Base-by-base conservation (phyloP, 345 rosid genomes). In the Hibiscus syriacus region DNA sequence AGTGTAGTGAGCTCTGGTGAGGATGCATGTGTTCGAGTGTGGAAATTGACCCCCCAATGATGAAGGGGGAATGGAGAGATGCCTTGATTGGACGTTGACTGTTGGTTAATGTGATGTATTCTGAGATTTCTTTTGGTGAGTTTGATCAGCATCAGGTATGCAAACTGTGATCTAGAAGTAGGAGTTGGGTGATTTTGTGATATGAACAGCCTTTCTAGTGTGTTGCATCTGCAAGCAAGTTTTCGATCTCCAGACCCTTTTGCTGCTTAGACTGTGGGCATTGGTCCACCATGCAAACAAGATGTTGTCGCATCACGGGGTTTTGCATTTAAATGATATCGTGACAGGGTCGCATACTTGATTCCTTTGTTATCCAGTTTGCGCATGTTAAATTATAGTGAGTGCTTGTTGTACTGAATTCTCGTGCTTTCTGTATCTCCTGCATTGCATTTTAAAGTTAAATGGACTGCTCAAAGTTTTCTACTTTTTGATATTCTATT, bases 11-110 rank as follows among this genome's bases (percentile, higher is more conserved):
- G 89, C 60, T 89, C 92, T 7, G 90, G 92, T 5, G 96, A 85
- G 78, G 92, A 89, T 76, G 92, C 90, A 20, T 82, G 85, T 55
- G 71, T 89, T 73, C 86, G 92, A 56, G 78, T 80, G 52, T 87
- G 96, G 96, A 80, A 41, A 25, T 55, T 68, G 62, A 34, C 13
- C 30, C 70, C 48, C n/a, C 69, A 66, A 66, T 66, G 11, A 64
- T 26, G n/a, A 20, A 64, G n/a, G n/a, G 16, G 26, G 41, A 27
- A 64, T 16, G 4, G 12, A 13, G 46, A 66, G 58, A 66, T 41
- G 20, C 3, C 70, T 71, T 11, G 32, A 22, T n/a, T 11, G 2
- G 19, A 58, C 36, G 8, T 60, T 2, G 29, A 36, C 20, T n/a
- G 8, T 63, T 16, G 53, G 53, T 25, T 34, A 8, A 14, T 43